Percentiles rank a stretch among this genome's conserved stretches.
Evolutionary conservation across 108 stramenopile species (phyloP).

Genomic region (Cyclotella sp.): DNA sequence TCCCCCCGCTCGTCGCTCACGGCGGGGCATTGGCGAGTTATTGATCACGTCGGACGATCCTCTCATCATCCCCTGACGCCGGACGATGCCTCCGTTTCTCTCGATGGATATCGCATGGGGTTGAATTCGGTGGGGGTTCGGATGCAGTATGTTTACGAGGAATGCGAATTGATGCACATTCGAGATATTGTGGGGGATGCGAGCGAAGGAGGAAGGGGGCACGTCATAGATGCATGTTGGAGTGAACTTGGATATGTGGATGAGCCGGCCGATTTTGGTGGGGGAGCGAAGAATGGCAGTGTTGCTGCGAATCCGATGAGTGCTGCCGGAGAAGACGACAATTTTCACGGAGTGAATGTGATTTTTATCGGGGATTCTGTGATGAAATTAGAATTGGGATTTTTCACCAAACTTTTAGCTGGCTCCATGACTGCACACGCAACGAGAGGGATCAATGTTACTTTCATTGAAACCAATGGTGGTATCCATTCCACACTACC

Average conservation of each 20-base stretch:
- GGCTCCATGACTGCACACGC: not conserved
- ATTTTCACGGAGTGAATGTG: conserved; percentile 51
- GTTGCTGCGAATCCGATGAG: conserved; percentile 6
- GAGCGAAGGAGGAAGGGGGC: conserved; percentile 4
- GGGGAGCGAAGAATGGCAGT: not conserved
- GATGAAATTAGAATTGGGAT: conserved; percentile 62
- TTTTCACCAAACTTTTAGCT: conserved; percentile 37
- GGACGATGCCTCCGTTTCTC: conserved; percentile 52
- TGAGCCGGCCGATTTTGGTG: not conserved
- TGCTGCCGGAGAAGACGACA: not conserved
- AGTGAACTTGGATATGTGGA: conserved; percentile 1
- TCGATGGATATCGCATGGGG: conserved; percentile 60
- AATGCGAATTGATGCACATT: conserved; percentile 52
- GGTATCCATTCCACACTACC: conserved; percentile 42
- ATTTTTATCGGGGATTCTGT: conserved; percentile 82
- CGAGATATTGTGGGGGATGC: conserved; percentile 34
- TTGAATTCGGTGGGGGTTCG: conserved; percentile 68
- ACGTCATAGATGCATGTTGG: conserved; percentile 30
- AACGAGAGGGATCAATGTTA: conserved; percentile 18
- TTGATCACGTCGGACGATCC: conserved; percentile 43
- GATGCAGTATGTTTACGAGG: conserved; percentile 51
- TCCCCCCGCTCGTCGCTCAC: conserved; percentile 28
- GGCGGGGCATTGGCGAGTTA: conserved; percentile 53
- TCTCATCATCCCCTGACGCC: conserved; percentile 42
- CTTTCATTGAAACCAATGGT: conserved; percentile 49